Evolutionary conservation across 768 basidiomycete genomes (phyloP), one percentile per base, ranked within the genome.

Genomic region (Tubosaeta brunneosetosa): DNA sequence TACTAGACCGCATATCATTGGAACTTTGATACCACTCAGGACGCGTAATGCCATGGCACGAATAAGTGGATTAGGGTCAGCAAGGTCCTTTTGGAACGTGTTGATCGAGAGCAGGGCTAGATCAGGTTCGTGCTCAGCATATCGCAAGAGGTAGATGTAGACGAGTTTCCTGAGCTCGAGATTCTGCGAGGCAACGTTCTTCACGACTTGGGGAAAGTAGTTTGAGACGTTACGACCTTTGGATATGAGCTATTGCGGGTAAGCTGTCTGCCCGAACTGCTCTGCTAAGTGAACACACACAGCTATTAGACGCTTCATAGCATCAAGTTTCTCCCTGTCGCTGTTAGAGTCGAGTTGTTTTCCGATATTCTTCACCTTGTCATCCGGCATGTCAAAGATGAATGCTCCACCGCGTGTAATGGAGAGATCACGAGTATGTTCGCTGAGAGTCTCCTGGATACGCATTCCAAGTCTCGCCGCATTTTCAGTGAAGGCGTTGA

Each of bases 191-290:
- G 92, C 92, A 37, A 98, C 95, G 61, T 94, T 94, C 76, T 94
- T 97, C 62, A 97, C 94, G 26, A 99, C 97, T 64, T 90, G 89
- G 5, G 97, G 90, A 64, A 98, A 98, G 79, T 93, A 94, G 55
- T 86, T 82, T 25, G 94, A 87, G 57, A 97, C 91, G 59, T 92
- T 87, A 49, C 91, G 85, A 45, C 86, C 86, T 74, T 95, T 94
- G 36, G 91, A 93, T 50, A 95, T 94, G 69, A 95, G 81, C 91
- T 94, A 64, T 52, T 50, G 37, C 34, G 49, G 51, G 47, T 34
- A 32, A 14, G 22, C 29, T 44, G 55, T 44, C 19, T 37, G 47
- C 42, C 31, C 29, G 13, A 45, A 51, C 27, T 19, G 43, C 33
- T 50, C 27, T 17, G 44, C 27, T 27, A 42, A 19, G 26, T 11